Evolutionary conservation across 2,329 filamentous ascomycete species (phyloP), one percentile per base, ranked within the genome.

Genomic region (Fusarium subglutinans): DNA sequence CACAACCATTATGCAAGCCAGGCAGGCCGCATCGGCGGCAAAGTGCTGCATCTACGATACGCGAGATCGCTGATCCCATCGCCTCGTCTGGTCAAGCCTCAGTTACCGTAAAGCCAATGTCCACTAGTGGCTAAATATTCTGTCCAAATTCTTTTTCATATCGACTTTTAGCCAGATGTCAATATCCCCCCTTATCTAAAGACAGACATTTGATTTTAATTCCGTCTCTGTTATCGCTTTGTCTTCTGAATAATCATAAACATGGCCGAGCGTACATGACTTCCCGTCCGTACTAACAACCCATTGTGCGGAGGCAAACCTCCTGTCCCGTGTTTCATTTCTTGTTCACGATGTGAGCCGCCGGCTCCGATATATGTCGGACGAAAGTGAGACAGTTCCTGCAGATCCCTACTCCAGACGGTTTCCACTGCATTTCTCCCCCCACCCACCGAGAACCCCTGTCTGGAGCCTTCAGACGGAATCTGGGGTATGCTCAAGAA

Each of bases 121-220:
- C 17, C 24, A 45, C 18, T 45, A 6, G 43, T 45, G 43, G 17
- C 24, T 13, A 5, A 18, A 45, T 3, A 26, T 20, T 18, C 43
- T 8, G 5, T 26, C 4, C 1, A 18, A 1, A 12, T 12, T 12
- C 15, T 18, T 12, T 26, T 18, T 18, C n/a, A 10, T 26, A 10
- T 44, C 1, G 6, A 44, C 2, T 8, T 8, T 0, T 45, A 3
- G 10, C 43, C 17, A 26, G 24, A 15, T n/a, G 22, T 8, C 5
- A 1, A 20, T 45, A 45, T 45, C 17, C 0, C 12, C 8, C 43
- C 24, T 45, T 20, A 45, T 26, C 43, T 45, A 3, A 45, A 3
- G 24, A 3, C 4, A 26, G 24, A 26, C 4, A 20, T 26, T 45
- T 45, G 43, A 45, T 45, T 45, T 26, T 44, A 12, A 44, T 44